These are phyloP conservation scores for Spathaspora gorwiae DNA, from an alignment of 805 yeast genomes.

Conservation along the genomic window DNA sequence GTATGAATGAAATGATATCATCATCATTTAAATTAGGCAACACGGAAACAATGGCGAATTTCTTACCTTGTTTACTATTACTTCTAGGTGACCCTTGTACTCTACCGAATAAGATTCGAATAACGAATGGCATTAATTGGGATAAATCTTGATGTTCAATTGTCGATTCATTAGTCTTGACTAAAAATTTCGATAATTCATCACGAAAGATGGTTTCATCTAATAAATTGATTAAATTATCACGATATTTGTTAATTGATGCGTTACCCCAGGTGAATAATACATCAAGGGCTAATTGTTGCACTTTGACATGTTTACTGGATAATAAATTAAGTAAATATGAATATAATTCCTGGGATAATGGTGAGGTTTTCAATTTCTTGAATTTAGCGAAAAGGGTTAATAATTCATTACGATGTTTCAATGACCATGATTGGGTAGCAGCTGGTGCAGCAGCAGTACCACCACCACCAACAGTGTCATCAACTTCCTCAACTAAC, in stretches of 20 bases:
- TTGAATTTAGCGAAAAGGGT: constrained; percentile 62
- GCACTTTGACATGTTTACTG: constrained; percentile 57
- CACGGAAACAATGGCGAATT: constrained; percentile 64
- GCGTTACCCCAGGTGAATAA: constrained; percentile 61
- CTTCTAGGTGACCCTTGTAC: constrained; percentile 66
- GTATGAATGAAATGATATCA: constrained; percentile 56
- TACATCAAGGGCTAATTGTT: constrained; percentile 67
- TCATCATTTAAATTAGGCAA: constrained; percentile 52
- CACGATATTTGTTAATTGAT: constrained; percentile 61
- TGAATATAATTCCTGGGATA: constrained; percentile 49
- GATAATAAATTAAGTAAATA: constrained; percentile 55
- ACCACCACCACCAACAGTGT: constrained; percentile 7
- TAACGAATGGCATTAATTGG: constrained; percentile 62
- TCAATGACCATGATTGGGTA: constrained; percentile 38
- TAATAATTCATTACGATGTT: constrained; percentile 55
- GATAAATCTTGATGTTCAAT: constrained; percentile 60
- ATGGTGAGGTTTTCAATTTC: constrained; percentile 51
- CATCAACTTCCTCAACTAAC: constrained; percentile 28
- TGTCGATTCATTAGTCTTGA: constrained; percentile 34
- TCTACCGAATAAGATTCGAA: constrained; percentile 81
- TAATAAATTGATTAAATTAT: constrained; percentile 65
- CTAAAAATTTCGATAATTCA: constrained; percentile 65
- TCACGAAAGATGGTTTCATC: constrained; percentile 85
- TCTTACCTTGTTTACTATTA: constrained; percentile 68
- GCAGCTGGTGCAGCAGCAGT: constrained; percentile 6